Evolutionary conservation across 495 filamentous ascomycete genomes (phyloP).

Genomic region (Glarea lozoyensis): DNA sequence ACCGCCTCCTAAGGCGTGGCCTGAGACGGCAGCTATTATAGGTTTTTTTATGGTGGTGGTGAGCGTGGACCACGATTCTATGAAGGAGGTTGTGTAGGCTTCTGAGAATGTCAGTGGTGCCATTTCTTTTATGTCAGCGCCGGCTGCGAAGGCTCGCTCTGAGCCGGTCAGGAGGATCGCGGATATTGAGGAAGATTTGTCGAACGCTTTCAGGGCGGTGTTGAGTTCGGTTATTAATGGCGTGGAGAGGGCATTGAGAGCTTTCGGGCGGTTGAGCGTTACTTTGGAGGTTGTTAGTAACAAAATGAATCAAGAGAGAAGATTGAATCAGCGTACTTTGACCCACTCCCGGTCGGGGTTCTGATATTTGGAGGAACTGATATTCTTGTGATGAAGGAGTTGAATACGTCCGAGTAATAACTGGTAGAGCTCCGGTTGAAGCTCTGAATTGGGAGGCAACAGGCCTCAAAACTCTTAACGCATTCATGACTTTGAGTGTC

Average conservation of each 20-base stretch:
- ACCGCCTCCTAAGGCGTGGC: constrained; percentile 87
- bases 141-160: constrained; percentile 84
- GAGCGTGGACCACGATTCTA: constrained; percentile 83
- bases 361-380: constrained; percentile 71
- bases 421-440: constrained; percentile 22
- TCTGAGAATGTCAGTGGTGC: constrained; percentile 73
- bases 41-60: constrained; percentile 79
- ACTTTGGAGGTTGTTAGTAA: constrained; percentile 41
- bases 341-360: constrained; percentile 79
- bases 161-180: constrained; percentile 83
- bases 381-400: constrained; percentile 49
- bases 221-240: constrained; percentile 89
- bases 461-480: constrained; percentile 47
- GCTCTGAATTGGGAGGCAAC: constrained; percentile 47
- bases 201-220: constrained; percentile 62
- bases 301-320: neutral
- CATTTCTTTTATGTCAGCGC: constrained; percentile 99
- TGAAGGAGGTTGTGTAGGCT: constrained; percentile 83
- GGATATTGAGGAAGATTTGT: constrained; percentile 57
- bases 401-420: constrained; percentile 47
- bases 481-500: constrained; percentile 36
- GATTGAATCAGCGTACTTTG: constrained; percentile 53
- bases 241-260: constrained; percentile 83
- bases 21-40: constrained; percentile 86
- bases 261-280: constrained; percentile 91